These are phyloP conservation scores for Leccinum aurantiacum DNA, from an alignment of 768 basidiomycete genomes.

Conservation along the genomic window DNA sequence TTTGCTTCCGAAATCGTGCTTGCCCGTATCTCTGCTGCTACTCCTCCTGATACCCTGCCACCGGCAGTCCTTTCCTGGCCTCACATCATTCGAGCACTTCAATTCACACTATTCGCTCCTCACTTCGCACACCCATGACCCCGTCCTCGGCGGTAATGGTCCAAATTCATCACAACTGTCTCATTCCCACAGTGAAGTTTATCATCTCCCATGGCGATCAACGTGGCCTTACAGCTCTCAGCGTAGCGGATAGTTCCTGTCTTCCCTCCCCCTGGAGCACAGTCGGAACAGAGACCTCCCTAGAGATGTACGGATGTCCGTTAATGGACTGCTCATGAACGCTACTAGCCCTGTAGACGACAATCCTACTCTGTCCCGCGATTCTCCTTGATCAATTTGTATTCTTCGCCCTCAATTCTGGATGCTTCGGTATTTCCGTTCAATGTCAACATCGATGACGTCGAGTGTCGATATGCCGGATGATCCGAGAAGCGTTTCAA, in stretches of 20 bases:
- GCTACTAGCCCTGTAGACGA: constrained; percentile 13
- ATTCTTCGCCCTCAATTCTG: constrained; percentile 14
- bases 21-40: neutral
- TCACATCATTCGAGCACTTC: neutral
- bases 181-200: constrained; percentile 24
- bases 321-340: constrained; percentile 18
- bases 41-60: neutral
- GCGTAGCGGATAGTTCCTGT: neutral
- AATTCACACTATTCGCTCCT: constrained; percentile 7
- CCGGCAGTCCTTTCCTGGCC: constrained; percentile 5
- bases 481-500: neutral
- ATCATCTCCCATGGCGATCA: constrained; percentile 22
- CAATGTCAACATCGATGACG: constrained; percentile 11
- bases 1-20: neutral
- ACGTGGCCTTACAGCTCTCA: constrained; percentile 4
- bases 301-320: constrained; percentile 26
- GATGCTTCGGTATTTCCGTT: constrained; percentile 22
- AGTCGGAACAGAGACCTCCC: constrained; percentile 4
- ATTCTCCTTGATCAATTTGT: constrained; percentile 4
- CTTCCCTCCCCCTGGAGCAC: constrained; percentile 35
- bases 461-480: neutral
- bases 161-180: constrained; percentile 20
- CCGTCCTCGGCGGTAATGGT: constrained; percentile 15
- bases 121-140: constrained; percentile 10
- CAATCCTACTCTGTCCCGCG: neutral